phyloP scores from a whole-genome alignment of 805 yeast genomes.

The Candida namnaoensis region DNA sequence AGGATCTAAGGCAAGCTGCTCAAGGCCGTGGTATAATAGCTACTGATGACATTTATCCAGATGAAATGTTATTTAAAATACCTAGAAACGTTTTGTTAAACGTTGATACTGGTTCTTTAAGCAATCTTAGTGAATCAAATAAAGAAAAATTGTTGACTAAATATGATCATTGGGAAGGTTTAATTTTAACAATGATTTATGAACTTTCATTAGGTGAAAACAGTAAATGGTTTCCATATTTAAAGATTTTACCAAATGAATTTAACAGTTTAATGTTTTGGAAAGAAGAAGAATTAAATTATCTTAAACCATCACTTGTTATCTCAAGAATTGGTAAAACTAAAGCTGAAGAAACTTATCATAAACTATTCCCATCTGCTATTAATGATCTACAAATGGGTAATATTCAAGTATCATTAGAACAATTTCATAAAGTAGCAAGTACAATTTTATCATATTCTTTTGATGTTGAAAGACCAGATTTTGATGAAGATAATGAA shows the following conservation, averaged over 20 bases:
- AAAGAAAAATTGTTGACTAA: constrained; percentile 26
- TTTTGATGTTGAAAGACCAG: constrained; percentile 61
- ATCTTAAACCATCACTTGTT: constrained; percentile 63
- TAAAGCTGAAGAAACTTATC: constrained; percentile 54
- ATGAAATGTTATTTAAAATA: constrained; percentile 60
- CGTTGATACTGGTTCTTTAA: constrained; percentile 45
- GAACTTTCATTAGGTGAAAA: constrained; percentile 38
- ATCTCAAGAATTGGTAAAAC: constrained; percentile 62
- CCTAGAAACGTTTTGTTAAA: constrained; percentile 54
- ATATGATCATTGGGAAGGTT: constrained; percentile 68
- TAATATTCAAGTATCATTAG: constrained; percentile 32
- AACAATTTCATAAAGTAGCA: constrained; percentile 65
- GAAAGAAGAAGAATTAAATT: constrained; percentile 49
- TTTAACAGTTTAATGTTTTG: constrained; percentile 77
- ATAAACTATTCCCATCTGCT: constrained; percentile 30
- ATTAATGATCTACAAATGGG: constrained; percentile 29
- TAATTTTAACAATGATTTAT: constrained; percentile 59
- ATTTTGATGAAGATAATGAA: constrained; percentile 22
- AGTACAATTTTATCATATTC: constrained; percentile 83
- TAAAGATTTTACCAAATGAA: constrained; percentile 55
- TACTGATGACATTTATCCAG: constrained; percentile 43
- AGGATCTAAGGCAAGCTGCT: constrained; percentile 45
- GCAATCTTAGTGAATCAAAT: constrained; percentile 20
- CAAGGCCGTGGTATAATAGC: constrained; percentile 84
- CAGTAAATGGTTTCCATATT: constrained; percentile 64